Evolutionary conservation across 2,329 filamentous ascomycete species (phyloP).

Genomic region (Leptographium lundbergii): DNA sequence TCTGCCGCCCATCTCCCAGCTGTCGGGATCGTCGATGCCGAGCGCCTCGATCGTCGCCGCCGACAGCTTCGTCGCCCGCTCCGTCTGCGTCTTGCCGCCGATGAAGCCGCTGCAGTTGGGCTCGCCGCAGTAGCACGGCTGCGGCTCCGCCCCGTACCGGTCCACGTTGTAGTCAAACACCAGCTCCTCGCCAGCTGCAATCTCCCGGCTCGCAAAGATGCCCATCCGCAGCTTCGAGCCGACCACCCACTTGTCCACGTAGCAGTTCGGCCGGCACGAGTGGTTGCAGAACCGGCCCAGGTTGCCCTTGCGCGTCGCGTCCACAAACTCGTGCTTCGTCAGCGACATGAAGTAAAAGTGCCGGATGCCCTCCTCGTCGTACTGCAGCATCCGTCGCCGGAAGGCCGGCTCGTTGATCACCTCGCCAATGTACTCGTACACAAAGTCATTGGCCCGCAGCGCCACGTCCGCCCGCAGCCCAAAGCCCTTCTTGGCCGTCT

Average conservation of each 20-base stretch:
- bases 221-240: constrained; percentile 97
- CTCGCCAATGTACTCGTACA: constrained; percentile 97
- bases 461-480: constrained; percentile 73
- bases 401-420: constrained; percentile 91
- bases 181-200: constrained; percentile 83
- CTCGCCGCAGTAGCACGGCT: constrained; percentile 94
- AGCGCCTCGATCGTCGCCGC: constrained; percentile 85
- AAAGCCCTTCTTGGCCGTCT: constrained; percentile 95
- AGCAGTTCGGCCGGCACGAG: constrained; percentile 97
- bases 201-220: constrained; percentile 80
- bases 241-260: constrained; percentile 99
- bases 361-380: constrained; percentile 92
- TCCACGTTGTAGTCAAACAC: constrained; percentile 99
- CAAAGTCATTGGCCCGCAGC: constrained; percentile 74
- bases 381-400: constrained; percentile 79
- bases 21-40: constrained; percentile 83
- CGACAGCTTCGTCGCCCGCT: constrained; percentile 83
- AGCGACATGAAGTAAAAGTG: constrained; percentile 99
- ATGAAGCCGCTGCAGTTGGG: constrained; percentile 93
- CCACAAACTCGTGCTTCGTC: constrained; percentile 90
- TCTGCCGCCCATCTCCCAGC: constrained; percentile 58
- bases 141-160: constrained; percentile 89
- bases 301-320: constrained; percentile 94
- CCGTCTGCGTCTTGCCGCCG: constrained; percentile 94
- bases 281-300: constrained; percentile 97